phyloP scores from a whole-genome alignment of 2,329 filamentous ascomycete species.

The Rhynchosporium secalis region DNA sequence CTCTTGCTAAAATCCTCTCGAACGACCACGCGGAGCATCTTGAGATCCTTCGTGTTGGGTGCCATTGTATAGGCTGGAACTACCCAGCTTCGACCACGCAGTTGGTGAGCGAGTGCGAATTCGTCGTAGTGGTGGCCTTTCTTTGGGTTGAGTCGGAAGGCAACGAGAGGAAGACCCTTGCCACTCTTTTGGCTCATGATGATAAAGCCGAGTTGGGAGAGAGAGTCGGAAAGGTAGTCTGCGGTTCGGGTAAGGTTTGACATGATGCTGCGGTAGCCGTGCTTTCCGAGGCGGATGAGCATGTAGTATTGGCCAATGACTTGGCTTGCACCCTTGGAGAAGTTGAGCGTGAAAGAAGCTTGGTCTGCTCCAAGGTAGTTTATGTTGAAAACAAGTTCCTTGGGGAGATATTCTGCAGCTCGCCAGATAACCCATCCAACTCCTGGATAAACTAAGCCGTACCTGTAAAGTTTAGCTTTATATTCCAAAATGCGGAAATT shows the following conservation, averaged over 20 bases:
- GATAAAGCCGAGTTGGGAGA: slow-evolving; percentile 76
- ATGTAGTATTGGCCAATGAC: slow-evolving; percentile 98
- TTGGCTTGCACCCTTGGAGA: slow-evolving; percentile 91
- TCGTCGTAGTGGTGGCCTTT: slow-evolving; percentile 65
- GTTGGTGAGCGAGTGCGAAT: slow-evolving; percentile 78
- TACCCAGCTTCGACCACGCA: slow-evolving; percentile 87
- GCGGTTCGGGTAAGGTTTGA: slow-evolving; percentile 85
- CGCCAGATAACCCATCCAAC: slow-evolving; percentile 95
- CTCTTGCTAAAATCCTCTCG: slow-evolving; percentile 86
- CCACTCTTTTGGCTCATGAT: slow-evolving; percentile 84
- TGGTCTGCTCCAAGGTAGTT: slow-evolving; percentile 97
- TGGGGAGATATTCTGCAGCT: slow-evolving; percentile 75
- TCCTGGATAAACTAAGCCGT: slow-evolving; percentile 79
- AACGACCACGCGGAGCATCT: slow-evolving; percentile 90
- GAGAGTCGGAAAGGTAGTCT: slow-evolving; percentile 76
- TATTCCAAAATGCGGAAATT: background rate
- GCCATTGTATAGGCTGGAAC: slow-evolving; percentile 98
- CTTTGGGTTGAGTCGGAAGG: slow-evolving; percentile 71
- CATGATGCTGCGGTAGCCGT: slow-evolving; percentile 92
- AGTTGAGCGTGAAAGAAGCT: slow-evolving; percentile 94
- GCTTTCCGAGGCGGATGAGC: slow-evolving; percentile 90
- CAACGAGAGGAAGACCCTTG: slow-evolving; percentile 81
- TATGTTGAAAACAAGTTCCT: slow-evolving; percentile 96
- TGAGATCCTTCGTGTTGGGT: slow-evolving; percentile 65
- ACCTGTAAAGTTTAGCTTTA: slow-evolving; percentile 39